A percentile compares a stretch with the other conserved stretches of the same genome.
Conservation (phyloP, 2,329 filamentous ascomycete genomes). For the Scytalidium lignicola region DNA sequence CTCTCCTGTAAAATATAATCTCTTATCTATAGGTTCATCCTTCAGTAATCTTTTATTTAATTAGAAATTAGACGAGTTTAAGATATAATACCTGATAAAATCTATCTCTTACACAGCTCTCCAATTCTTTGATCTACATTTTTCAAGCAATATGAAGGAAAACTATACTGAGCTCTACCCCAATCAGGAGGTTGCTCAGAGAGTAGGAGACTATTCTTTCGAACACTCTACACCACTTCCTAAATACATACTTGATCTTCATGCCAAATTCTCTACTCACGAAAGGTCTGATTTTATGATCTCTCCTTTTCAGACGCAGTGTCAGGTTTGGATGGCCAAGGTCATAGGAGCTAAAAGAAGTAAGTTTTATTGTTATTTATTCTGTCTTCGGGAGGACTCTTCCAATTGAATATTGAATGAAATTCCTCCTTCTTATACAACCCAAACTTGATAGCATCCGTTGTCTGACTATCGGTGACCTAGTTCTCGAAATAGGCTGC, state of each 20-base stretch:
- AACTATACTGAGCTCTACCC: slow-evolving; percentile 34
- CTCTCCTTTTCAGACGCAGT: slow-evolving; percentile 18
- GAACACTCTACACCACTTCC: slow-evolving; percentile 38
- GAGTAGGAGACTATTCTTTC: slow-evolving; percentile 39
- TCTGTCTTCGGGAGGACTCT: no score
- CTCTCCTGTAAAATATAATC: no score
- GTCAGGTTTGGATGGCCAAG: slow-evolving; percentile 18
- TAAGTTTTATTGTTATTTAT: slow-evolving; percentile 7
- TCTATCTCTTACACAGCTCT: background rate
- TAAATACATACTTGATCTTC: slow-evolving; percentile 36
- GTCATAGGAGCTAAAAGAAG: slow-evolving; percentile 18
- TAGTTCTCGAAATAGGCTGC: slow-evolving; percentile 24
- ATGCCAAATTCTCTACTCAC: slow-evolving; percentile 26
- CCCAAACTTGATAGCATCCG: background rate
- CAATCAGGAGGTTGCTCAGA: slow-evolving; percentile 34
- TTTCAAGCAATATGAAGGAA: slow-evolving; percentile 18
- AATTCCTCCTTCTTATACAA: background rate
- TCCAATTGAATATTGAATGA: no score
- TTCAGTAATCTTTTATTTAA: no score
- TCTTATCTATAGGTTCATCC: no score
- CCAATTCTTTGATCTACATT: background rate
- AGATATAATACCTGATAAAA: no score
- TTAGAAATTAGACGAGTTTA: no score
- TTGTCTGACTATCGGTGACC: background rate
- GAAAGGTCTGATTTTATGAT: slow-evolving; percentile 20